A percentile compares a stretch with the other conserved stretches of the same genome.
Conservation (phyloP, 129 eudicot genomes). For the Erigeron canadensis region DNA sequence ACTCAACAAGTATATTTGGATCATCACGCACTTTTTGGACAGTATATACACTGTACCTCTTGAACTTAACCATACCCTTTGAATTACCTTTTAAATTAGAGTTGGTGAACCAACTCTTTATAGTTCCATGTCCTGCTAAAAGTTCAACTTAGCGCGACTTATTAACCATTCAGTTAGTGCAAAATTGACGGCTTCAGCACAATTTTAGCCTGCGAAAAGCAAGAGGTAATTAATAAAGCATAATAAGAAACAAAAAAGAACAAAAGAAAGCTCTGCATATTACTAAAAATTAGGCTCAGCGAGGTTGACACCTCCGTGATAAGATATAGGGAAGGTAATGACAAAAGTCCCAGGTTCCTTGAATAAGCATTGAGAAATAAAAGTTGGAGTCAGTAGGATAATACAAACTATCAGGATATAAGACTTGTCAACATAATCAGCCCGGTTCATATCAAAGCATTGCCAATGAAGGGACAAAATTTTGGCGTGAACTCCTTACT, state of each 20-base stretch:
- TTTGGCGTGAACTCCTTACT: not conserved
- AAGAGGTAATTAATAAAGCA: constrained; percentile 23
- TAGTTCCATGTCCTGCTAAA: too few species aligned
- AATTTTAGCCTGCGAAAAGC: constrained; percentile 70
- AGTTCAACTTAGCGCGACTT: too few species aligned
- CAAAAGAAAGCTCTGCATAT: not conserved
- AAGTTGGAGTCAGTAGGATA: constrained; percentile 17
- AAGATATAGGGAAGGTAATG: constrained; percentile 94
- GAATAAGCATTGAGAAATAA: constrained; percentile 12
- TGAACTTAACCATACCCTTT: too few species aligned
- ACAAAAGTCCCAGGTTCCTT: constrained; percentile 99
- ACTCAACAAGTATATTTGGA: too few species aligned
- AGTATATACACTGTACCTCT: too few species aligned
- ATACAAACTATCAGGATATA: not conserved
- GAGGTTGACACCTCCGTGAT: constrained; percentile 96
- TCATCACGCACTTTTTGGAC: too few species aligned
- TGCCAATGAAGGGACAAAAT: not conserved
- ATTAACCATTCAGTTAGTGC: constrained; percentile 99
- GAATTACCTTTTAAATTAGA: too few species aligned
- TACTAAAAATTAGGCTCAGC: constrained; percentile 50
- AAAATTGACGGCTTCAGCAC: constrained; percentile 99
- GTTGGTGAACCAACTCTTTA: too few species aligned
- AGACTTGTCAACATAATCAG: not conserved
- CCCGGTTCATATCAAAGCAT: not conserved
- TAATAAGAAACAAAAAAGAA: not conserved